Conservation (phyloP, 805 yeast species). For the Kazachstania martiniae region DNA sequence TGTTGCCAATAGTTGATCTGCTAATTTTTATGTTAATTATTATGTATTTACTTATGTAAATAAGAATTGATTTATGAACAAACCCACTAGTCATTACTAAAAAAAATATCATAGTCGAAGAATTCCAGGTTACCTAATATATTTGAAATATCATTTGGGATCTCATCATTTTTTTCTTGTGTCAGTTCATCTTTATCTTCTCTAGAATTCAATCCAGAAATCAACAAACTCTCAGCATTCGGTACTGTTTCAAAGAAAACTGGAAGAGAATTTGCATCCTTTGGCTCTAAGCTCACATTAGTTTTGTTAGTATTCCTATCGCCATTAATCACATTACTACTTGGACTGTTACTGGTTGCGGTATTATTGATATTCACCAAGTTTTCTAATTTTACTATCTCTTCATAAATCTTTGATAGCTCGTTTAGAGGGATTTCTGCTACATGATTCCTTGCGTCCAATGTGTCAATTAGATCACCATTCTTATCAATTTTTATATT, state of each 20-base stretch:
- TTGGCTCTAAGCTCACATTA: background rate
- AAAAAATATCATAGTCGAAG: constrained; percentile 14
- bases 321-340: no score
- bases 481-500: constrained; percentile 13
- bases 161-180: no score
- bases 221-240: no score
- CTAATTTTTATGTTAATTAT: background rate
- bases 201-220: no score
- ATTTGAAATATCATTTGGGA: constrained; percentile 7
- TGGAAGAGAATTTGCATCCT: background rate
- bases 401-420: constrained; percentile 1
- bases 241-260: background rate
- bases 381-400: background rate
- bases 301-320: no score
- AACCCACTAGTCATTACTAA: constrained; percentile 4
- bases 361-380: no score
- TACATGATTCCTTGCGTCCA: constrained; percentile 13
- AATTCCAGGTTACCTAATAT: constrained; percentile 19
- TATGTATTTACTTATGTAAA: background rate
- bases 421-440: constrained; percentile 4
- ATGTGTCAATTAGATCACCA: constrained; percentile 8
- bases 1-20: background rate
- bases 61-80: no score
- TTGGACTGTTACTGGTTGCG: no score
- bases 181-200: no score